Evolutionary conservation across 768 basidiomycete species (phyloP).

Genomic region (Phanerochaete carnosa): DNA sequence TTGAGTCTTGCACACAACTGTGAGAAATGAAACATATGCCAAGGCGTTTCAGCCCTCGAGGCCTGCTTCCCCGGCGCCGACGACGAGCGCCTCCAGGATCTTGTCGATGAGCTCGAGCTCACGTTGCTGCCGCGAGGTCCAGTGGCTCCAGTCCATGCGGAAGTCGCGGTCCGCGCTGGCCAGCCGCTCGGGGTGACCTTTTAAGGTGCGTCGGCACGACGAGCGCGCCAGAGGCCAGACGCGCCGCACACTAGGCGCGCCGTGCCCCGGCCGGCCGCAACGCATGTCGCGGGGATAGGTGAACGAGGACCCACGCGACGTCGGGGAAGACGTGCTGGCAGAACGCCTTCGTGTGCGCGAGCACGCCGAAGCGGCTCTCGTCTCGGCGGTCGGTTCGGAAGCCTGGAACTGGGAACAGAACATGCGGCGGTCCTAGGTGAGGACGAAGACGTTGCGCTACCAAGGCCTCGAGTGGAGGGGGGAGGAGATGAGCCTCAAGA

Average conservation of each 20-base stretch:
- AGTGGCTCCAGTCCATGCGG: slow-evolving; percentile 47
- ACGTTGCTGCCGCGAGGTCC: slow-evolving; percentile 43
- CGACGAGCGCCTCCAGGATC: slow-evolving; percentile 44
- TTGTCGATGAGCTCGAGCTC: slow-evolving; percentile 42
- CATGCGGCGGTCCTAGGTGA: slow-evolving; percentile 52
- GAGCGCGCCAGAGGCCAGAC: slow-evolving; percentile 50
- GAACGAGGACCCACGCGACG: slow-evolving; percentile 52
- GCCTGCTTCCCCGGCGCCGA: slow-evolving; percentile 47
- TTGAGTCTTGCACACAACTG: no score
- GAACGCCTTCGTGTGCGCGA: slow-evolving; percentile 31
- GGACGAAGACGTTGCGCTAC: slow-evolving; percentile 15
- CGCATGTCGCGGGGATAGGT: slow-evolving; percentile 49
- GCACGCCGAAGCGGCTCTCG: slow-evolving; percentile 22
- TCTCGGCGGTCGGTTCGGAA: slow-evolving; percentile 37
- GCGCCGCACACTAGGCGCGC: slow-evolving; percentile 46
- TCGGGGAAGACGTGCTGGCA: slow-evolving; percentile 36
- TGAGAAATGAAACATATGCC: no score
- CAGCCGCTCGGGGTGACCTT: slow-evolving; percentile 44
- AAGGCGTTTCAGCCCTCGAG: slow-evolving; percentile 48
- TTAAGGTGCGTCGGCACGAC: slow-evolving; percentile 49
- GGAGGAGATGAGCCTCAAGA: not conserved
- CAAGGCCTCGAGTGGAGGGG: slow-evolving; percentile 4
- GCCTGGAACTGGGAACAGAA: slow-evolving; percentile 35
- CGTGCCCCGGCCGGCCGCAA: slow-evolving; percentile 50
- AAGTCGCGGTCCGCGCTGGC: slow-evolving; percentile 40